Evolutionary conservation across 768 basidiomycete genomes (phyloP).

Genomic region (Amyloporia xantha): DNA sequence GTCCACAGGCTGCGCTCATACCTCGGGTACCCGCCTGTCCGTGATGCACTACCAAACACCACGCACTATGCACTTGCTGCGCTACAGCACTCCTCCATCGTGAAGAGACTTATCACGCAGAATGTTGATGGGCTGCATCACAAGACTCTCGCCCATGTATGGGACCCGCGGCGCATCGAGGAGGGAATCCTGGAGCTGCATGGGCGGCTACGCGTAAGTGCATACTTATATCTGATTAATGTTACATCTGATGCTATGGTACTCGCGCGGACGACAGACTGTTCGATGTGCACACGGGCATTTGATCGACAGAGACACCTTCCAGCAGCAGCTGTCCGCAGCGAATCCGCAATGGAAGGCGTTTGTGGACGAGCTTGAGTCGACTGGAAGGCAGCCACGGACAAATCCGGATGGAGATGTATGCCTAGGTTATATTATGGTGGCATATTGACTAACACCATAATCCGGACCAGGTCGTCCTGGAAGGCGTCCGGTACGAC

Average conservation of each 20-base stretch:
- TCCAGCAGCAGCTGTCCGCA: constrained; percentile 66
- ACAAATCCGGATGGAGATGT: constrained; percentile 96
- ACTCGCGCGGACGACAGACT: no score
- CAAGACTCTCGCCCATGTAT: constrained; percentile 55
- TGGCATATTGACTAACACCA: no score
- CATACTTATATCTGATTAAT: background rate
- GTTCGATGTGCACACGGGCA: constrained; percentile 79
- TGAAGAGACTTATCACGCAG: constrained; percentile 70
- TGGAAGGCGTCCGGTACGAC: constrained; percentile 71
- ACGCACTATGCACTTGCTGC: constrained; percentile 87
- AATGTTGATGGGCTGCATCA: constrained; percentile 95
- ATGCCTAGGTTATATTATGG: constrained; percentile 18
- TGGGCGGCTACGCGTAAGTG: constrained; percentile 70
- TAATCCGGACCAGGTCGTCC: constrained; percentile 50
- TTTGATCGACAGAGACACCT: constrained; percentile 52
- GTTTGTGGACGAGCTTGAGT: constrained; percentile 58
- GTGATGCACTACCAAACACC: constrained; percentile 79
- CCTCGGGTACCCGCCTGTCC: constrained; percentile 81
- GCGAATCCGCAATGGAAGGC: constrained; percentile 78
- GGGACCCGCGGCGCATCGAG: constrained; percentile 30
- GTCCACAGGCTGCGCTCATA: constrained; percentile 56
- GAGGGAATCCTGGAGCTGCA: constrained; percentile 73
- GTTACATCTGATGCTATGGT: background rate
- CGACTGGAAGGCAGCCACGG: constrained; percentile 50
- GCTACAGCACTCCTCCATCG: constrained; percentile 59